These are phyloP conservation scores for Naematelia encephala DNA, from an alignment of 768 basidiomycete species.

Conservation along the genomic window DNA sequence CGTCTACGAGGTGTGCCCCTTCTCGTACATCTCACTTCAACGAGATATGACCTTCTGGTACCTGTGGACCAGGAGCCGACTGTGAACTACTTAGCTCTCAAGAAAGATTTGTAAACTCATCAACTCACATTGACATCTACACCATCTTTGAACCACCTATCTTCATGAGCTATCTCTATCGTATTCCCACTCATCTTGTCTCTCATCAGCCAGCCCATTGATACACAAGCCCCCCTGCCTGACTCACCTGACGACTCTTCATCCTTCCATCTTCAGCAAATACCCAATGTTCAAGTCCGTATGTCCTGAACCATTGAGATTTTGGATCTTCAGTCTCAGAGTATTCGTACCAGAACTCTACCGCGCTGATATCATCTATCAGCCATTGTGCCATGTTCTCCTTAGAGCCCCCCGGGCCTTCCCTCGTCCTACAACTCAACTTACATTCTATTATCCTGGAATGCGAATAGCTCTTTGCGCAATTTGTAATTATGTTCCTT, in stretches of 20 bases:
- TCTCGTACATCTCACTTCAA: no score
- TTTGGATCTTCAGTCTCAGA: conserved; percentile 24
- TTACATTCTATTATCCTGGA: conserved; percentile 57
- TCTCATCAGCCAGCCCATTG: no score
- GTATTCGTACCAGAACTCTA: conserved; percentile 56
- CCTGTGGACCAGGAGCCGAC: neutral
- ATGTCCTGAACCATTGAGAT: conserved; percentile 37
- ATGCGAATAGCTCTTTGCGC: conserved; percentile 60
- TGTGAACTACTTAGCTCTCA: neutral
- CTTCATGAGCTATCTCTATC: conserved; percentile 54
- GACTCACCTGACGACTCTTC: conserved; percentile 59
- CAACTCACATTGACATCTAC: conserved; percentile 40
- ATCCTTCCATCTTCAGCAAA: conserved; percentile 58
- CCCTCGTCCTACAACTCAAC: no score
- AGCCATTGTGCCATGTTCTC: no score
- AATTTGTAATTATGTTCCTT: conserved; percentile 57
- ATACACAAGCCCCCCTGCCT: neutral
- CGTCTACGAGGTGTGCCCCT: no score
- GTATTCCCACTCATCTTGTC: conserved; percentile 47
- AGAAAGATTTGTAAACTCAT: no score
- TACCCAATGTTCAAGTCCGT: conserved; percentile 58
- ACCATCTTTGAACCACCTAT: conserved; percentile 58
- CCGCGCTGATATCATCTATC: conserved; percentile 55
- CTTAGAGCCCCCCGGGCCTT: no score
- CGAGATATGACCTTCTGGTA: conserved; percentile 10